Evolutionary conservation across 1,284 basidiomycete genomes (phyloP), one percentile per base, ranked within the genome.

Genomic region (Exsudoporus floridanus): DNA sequence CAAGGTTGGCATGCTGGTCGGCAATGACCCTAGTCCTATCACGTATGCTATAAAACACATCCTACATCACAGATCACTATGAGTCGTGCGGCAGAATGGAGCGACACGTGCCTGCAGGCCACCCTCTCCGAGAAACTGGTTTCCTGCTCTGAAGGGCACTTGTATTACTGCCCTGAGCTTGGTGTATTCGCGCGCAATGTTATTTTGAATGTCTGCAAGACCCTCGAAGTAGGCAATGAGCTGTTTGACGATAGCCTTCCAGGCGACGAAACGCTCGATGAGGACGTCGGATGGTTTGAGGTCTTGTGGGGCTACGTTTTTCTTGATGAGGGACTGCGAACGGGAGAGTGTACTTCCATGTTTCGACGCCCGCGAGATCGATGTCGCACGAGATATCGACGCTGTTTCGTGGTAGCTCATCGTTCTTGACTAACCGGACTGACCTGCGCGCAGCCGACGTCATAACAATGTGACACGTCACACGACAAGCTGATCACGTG

Each of bases 141-240:
- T 97, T 25, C 94, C 95, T 34, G 94, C 86, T 46, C 89, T 79
- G 78, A 98, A 98, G 2, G 97, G 97, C 2, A 98, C 96, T 73
- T 99, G 96, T 62, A 99, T 96, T 57, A 98, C 94, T 10, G 90
- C 93, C n/a, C 90, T 92, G 47, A 99, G 86, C 73, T 97, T 97
- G 44, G 90, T 92, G 70, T 98, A 83, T 74, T 98, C 96, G 64
- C 88, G 87, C 36, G 94, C 94, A 18, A 93, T 90, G 73, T 96
- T 96, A 74, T 92, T 94, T 75, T 98, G 89, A 54, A 97, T 94
- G 69, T 96, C 93, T 16, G 94, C 94, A 49, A 96, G 82, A 54
- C 95, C 95, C 81, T 91, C 87, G 57, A 90, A 91, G 66, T 91
- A 92, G 0, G 86, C 84, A 56, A 94, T 91, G 54, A 98, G 84